phyloP scores from a whole-genome alignment of 2,329 filamentous ascomycete species.

The Nemania sp. region DNA sequence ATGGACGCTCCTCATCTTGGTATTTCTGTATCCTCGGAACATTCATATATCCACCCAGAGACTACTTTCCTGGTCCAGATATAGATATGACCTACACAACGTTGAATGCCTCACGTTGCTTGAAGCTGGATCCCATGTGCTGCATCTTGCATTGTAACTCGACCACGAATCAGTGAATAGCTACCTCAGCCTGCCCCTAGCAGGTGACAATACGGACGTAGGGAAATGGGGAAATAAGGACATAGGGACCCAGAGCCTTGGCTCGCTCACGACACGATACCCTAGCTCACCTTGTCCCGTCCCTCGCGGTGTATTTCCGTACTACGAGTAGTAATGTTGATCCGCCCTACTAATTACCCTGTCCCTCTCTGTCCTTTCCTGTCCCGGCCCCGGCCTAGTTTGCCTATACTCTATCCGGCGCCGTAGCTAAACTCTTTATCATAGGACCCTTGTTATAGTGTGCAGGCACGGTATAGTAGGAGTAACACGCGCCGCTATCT shows the following conservation, averaged over 20 bases:
- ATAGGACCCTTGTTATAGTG: background rate
- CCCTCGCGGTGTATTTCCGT: slow-evolving; percentile 7
- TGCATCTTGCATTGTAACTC: slow-evolving; percentile 18
- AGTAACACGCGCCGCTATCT: background rate
- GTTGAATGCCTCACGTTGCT: background rate
- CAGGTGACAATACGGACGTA: background rate
- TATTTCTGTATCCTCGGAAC: background rate
- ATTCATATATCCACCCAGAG: background rate
- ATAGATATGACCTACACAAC: background rate
- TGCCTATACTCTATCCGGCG: background rate
- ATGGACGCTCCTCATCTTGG: background rate
- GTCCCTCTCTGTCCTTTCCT: background rate
- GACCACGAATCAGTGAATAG: slow-evolving; percentile 15
- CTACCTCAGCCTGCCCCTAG: slow-evolving; percentile 13
- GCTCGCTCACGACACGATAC: slow-evolving; percentile 26
- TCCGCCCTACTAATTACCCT: background rate
- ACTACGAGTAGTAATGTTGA: background rate
- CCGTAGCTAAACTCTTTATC: background rate
- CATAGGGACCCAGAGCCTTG: slow-evolving; percentile 35
- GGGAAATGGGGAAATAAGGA: too few relatives aligned
- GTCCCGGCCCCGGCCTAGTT: slow-evolving; percentile 8
- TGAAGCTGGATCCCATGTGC: background rate
- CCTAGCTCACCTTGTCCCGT: slow-evolving; percentile 23
- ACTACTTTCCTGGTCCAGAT: background rate
- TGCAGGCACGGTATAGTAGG: background rate